Percentiles rank a stretch among this genome's conserved stretches.
These are phyloP conservation scores for Tylopilus vinaceipallidus DNA, from an alignment of 768 basidiomycete genomes.

Conservation along the genomic window DNA sequence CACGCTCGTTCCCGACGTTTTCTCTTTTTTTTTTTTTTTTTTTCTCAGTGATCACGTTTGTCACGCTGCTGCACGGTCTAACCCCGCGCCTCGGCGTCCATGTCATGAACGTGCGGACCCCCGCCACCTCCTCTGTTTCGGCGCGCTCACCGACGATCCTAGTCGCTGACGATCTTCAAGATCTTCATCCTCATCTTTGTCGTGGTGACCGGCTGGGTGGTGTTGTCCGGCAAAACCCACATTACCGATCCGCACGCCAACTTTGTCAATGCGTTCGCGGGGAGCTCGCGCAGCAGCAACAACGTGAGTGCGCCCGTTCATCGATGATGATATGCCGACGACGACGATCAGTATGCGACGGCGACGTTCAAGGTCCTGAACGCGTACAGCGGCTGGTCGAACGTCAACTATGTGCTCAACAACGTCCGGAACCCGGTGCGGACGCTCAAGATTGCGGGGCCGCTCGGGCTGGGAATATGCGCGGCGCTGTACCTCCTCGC, in stretches of 20 bases:
- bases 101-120: constrained; percentile 55
- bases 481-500: constrained; percentile 52
- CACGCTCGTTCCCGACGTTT: not conserved
- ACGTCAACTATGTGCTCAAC: constrained; percentile 49
- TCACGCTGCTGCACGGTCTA: constrained; percentile 50
- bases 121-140: not conserved
- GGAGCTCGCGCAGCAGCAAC: constrained; percentile 53
- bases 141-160: too few relatives aligned
- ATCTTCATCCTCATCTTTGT: constrained; percentile 52
- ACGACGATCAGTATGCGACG: constrained; percentile 48
- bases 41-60: constrained; percentile 53
- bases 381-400: constrained; percentile 51
- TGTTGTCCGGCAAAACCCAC: constrained; percentile 54
- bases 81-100: constrained; percentile 46
- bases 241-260: constrained; percentile 55
- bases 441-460: constrained; percentile 61
- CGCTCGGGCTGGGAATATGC: constrained; percentile 55
- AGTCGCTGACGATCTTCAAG: constrained; percentile 53
- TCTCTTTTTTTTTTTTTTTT: constrained; percentile 29
- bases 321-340: not conserved
- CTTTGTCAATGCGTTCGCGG: constrained; percentile 56
- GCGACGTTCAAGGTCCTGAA: constrained; percentile 59
- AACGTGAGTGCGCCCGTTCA: constrained; percentile 31
- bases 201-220: constrained; percentile 59
- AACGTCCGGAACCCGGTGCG: constrained; percentile 53